phyloP scores from a whole-genome alignment of 345 rosid species.

The Bruguiera parviflora region DNA sequence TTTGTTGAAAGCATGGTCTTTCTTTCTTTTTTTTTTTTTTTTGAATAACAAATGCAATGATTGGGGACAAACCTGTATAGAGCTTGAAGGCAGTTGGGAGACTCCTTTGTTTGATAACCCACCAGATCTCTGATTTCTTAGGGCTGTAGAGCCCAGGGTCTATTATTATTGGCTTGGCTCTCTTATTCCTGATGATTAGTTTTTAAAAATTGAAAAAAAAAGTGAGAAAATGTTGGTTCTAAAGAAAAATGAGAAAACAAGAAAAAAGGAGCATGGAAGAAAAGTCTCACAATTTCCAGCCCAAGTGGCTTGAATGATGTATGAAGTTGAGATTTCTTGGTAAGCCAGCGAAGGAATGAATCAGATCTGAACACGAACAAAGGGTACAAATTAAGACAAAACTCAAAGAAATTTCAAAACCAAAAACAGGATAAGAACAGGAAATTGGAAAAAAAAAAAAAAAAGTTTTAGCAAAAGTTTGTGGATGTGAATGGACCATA shows the following conservation, averaged over 20 bases:
- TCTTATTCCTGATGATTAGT: constrained; percentile 51
- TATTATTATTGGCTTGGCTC: constrained; percentile 82
- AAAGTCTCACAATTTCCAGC: constrained; percentile 76
- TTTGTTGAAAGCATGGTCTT: background rate
- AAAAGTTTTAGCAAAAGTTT: too few species aligned
- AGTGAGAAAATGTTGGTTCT: background rate
- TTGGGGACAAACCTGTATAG: constrained; percentile 56
- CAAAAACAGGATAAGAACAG: background rate
- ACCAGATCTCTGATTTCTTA: constrained; percentile 88
- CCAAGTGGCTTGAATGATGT: constrained; percentile 72
- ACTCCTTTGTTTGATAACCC: constrained; percentile 62
- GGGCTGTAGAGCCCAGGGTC: constrained; percentile 76
- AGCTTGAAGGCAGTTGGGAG: constrained; percentile 95
- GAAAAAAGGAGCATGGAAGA: too few species aligned
- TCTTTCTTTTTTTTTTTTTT: too few species aligned
- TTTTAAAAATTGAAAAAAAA: background rate
- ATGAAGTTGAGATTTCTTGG: constrained; percentile 88
- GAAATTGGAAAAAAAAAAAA: background rate
- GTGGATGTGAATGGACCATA: too few species aligned
- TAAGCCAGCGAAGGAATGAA: constrained; percentile 71
- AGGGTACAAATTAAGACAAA: background rate
- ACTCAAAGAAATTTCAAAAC: background rate
- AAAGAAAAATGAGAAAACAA: too few species aligned
- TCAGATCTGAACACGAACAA: constrained; percentile 65
- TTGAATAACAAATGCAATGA: background rate